Evolutionary conservation across 257 asterid genomes (phyloP), one percentile per base, ranked within the genome.

Genomic region (Euphrasia confusa): DNA sequence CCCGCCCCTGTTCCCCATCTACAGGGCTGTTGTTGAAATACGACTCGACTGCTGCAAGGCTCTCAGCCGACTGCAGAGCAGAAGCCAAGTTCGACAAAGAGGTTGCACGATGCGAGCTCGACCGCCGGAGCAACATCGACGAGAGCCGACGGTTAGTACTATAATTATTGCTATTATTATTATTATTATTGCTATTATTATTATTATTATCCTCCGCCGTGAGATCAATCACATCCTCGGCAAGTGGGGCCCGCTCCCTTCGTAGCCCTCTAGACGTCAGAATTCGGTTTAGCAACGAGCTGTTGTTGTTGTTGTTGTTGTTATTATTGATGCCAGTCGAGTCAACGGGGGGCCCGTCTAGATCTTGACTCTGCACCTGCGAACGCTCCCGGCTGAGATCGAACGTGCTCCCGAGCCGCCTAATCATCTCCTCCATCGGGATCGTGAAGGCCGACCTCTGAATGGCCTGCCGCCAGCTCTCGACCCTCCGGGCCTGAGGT

Each of bases 361-460:
- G 4, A 14, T 75, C 81, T 35, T 75, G 79, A 10, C 79, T 65
- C 60, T 82, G 87, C 33, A 75, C 63, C 67, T 77, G 84, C 13
- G 85, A 62, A 39, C 78, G 67, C 65, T 84, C 89, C 17, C 82
- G 73, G 39, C 70, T 72, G 32, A 78, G 65, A 61, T 85, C 94
- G 53, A 80, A 82, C 0, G 89, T 70, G 40, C 77, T 75, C 39
- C 85, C 91, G 10, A 88, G 89, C 3, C 87, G 98, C 67, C 95
- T 69, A 54, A 90, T 84, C 94, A 88, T 82, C 77, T 90, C 98
- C 70, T 88, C 94, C 90, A 90, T 78, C 0, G 98, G 96, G 39
- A 88, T 73, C 42, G 85, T 69, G 44, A 83, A 84, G 4, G 90
- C 81, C 1, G 83, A 72, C 69, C 98, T 77, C 66, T 82, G 90